Percentiles rank a stretch among this genome's conserved stretches.
phyloP scores from a whole-genome alignment of 202 grass and related monocot genomes.

The Eragrostis tef region DNA sequence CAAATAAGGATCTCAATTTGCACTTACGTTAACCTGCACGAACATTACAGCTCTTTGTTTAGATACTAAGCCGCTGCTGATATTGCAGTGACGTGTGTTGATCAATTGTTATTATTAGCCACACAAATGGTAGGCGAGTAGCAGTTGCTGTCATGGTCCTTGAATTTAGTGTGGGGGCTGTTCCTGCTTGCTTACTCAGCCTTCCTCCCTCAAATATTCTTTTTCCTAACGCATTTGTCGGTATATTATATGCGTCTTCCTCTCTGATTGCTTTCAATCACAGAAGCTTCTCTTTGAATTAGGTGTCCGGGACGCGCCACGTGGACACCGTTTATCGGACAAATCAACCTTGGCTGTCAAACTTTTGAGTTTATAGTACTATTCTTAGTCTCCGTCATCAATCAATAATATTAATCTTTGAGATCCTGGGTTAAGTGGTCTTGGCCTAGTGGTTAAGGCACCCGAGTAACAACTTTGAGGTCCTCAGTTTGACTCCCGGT shows the following conservation, averaged over 20 bases:
- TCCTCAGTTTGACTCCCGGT: no score
- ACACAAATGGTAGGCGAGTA: slow-evolving; percentile 47
- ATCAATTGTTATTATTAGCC: slow-evolving; percentile 53
- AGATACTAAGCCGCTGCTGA: slow-evolving; percentile 43
- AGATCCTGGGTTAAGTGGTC: no score
- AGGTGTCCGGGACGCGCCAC: slow-evolving; percentile 3
- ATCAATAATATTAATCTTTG: slow-evolving; percentile 3
- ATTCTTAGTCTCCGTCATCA: slow-evolving; percentile 35
- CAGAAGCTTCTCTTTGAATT: slow-evolving; percentile 61
- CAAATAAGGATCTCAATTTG: neutral
- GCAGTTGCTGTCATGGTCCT: slow-evolving; percentile 63
- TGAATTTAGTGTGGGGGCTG: slow-evolving; percentile 59
- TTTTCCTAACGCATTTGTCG: slow-evolving; percentile 45
- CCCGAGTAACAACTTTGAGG: no score
- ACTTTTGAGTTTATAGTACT: slow-evolving; percentile 29
- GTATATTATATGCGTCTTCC: slow-evolving; percentile 44
- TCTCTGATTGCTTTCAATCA: slow-evolving; percentile 51
- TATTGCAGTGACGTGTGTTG: slow-evolving; percentile 38
- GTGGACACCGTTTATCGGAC: slow-evolving; percentile 11
- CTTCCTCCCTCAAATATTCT: slow-evolving; percentile 42
- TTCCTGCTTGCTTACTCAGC: slow-evolving; percentile 67
- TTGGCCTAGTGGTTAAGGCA: no score
- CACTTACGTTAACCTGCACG: neutral
- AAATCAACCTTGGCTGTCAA: slow-evolving; percentile 8
- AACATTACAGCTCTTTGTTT: slow-evolving; percentile 16